These are phyloP conservation scores for Nigrograna mackinnonii DNA, from an alignment of 2,329 filamentous ascomycete genomes.

Conservation along the genomic window DNA sequence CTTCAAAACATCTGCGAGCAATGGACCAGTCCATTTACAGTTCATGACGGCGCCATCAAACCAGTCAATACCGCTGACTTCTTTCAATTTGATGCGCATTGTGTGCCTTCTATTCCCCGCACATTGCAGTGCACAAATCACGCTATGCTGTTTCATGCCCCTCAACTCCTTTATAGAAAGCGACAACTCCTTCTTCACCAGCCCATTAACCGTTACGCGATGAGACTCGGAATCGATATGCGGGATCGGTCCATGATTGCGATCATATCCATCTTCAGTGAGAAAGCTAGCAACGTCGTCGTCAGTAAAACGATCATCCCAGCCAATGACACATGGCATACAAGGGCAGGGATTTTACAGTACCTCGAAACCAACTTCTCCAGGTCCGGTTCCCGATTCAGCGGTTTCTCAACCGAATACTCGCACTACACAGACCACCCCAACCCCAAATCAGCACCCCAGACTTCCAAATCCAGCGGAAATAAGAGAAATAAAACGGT, in stretches of 20 bases:
- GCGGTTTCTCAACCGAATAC: conserved; percentile 48
- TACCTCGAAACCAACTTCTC: conserved; percentile 50
- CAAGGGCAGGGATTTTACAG: neutral
- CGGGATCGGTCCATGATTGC: conserved; percentile 60
- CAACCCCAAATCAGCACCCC: conserved; percentile 12
- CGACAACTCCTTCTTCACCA: conserved; percentile 47
- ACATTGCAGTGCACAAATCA: conserved; percentile 63
- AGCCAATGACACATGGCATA: no score
- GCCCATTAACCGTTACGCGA: conserved; percentile 53
- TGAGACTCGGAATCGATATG: conserved; percentile 47
- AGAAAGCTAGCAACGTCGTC: conserved; percentile 52
- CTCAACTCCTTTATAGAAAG: conserved; percentile 53
- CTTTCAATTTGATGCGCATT: conserved; percentile 62
- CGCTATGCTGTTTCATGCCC: conserved; percentile 56
- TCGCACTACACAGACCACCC: conserved; percentile 29
- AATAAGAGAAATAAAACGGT: conserved; percentile 1
- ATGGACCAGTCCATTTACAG: conserved; percentile 59
- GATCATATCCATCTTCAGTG: conserved; percentile 55
- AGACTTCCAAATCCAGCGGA: conserved; percentile 14
- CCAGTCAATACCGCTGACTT: conserved; percentile 65
- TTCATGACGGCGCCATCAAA: conserved; percentile 65
- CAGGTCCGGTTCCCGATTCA: conserved; percentile 53
- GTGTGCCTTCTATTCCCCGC: conserved; percentile 64
- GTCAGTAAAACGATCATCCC: no score
- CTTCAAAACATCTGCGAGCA: conserved; percentile 56